Evolutionary conservation across 768 basidiomycete species (phyloP).

Genomic region (Lactifluus echinatus): DNA sequence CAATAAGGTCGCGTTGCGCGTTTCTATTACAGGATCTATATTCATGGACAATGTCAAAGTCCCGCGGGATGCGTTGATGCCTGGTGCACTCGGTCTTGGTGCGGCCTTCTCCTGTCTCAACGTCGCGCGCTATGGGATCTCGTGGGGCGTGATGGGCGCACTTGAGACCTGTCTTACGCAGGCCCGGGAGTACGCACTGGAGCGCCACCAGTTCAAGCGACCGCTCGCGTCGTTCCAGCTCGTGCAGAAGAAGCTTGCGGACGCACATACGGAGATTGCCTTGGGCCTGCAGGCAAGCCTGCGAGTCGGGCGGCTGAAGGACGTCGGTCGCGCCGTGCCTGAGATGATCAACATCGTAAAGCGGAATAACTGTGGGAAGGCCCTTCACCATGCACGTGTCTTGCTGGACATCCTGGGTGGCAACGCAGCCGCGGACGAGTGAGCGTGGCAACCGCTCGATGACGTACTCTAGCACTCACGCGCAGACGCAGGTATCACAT

Average conservation of each 20-base stretch:
- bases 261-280: conserved; percentile 81
- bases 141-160: conserved; percentile 94
- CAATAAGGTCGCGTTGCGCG: conserved; percentile 88
- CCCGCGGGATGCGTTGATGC: conserved; percentile 65
- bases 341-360: conserved; percentile 96
- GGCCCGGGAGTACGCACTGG: conserved; percentile 76
- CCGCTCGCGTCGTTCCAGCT: conserved; percentile 94
- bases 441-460: conserved; percentile 25
- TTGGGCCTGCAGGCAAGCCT: conserved; percentile 69
- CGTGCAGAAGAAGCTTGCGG: conserved; percentile 95
- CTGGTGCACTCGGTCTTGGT: conserved; percentile 65
- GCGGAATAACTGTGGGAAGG: conserved; percentile 93
- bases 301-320: conserved; percentile 79
- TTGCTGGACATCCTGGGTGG: conserved; percentile 90
- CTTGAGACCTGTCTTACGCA: conserved; percentile 82
- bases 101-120: conserved; percentile 92
- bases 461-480: background rate
- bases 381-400: conserved; percentile 69
- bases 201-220: conserved; percentile 82
- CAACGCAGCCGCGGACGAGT: conserved; percentile 92
- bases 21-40: conserved; percentile 74
- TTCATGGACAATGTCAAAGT: conserved; percentile 89
- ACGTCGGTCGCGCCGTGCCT: conserved; percentile 57
- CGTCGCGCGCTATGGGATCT: conserved; percentile 79
- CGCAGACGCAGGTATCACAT: conserved; percentile 70